Base-by-base conservation (phyloP, 2,329 filamentous ascomycete genomes). In the Calonectria henricotiae region DNA sequence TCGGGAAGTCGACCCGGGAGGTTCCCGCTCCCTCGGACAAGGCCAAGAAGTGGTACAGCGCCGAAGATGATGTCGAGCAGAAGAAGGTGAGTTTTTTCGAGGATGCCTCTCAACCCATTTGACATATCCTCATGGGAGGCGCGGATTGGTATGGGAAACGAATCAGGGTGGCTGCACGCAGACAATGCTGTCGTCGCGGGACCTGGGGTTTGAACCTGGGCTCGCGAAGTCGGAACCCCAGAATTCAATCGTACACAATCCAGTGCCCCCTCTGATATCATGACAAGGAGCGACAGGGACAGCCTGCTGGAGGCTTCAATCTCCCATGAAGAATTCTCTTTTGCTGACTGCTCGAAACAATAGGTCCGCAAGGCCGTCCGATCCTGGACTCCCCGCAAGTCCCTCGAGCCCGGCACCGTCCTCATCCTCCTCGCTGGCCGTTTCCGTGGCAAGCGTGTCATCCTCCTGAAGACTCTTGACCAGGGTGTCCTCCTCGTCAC, bases 401-500 rank as follows among this genome's bases (percentile, higher is more conserved):
- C 94, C 79, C 95, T 99, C 83, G 90, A 94, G 87, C 96, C 96
- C 84, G 96, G 96, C 83, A 94, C 95, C 85, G 91, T 99, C 85
- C 94, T 99, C 85, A 99, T 99, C 88, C 94, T 99, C 85, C 95
- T 99, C 85, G 96, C 96, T 86, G 96, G 96, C 83, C 96, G 96
- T 84, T 99, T 98, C 94, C 96, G 96, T 83, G 96, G 96, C 91
- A 99, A 99, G 95, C 96, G 96, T 85, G 96, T 99, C 83, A 90
- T 99, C 83, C 95, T 98, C 88, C 93, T 99, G 86, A 98, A 98
- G 92, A 91, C 93, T 87, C 95, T 99, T 83, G 90, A 94, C 84
- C 94, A 98, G 89, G 96, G 96, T 89, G 94, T 98, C 79, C 95
- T 99, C 86, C 94, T 99, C 85, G 95, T 99, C 82, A 99, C 96